A percentile compares a stretch with the other conserved stretches of the same genome.
phyloP scores from a whole-genome alignment of 139 green algal species.

The Coccomyxa sp. region DNA sequence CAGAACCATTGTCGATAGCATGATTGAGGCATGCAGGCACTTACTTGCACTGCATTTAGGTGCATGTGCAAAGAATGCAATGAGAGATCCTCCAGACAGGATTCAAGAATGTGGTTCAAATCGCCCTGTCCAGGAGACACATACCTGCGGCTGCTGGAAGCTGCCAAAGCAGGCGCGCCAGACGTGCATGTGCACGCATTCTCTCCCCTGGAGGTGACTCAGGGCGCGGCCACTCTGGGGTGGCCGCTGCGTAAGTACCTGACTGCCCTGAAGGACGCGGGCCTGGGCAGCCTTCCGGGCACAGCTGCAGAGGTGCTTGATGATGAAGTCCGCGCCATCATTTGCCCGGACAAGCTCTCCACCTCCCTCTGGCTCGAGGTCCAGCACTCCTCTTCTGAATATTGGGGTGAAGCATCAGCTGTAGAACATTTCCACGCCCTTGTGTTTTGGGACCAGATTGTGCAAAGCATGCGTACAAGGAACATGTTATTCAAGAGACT shows the following conservation, averaged over 20 bases:
- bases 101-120: too few species aligned
- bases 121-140: slow-evolving; percentile 30
- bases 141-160: slow-evolving; percentile 72
- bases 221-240: slow-evolving; percentile 61
- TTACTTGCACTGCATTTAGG: too few species aligned
- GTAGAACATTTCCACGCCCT: too few species aligned
- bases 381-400: background rate
- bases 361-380: slow-evolving; percentile 56
- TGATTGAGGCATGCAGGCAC: too few species aligned
- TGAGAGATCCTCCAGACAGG: too few species aligned
- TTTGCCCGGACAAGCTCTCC: slow-evolving; percentile 88
- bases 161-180: slow-evolving; percentile 65
- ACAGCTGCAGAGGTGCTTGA: slow-evolving; percentile 88
- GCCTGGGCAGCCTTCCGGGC: slow-evolving; percentile 68
- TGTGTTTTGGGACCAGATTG: too few species aligned
- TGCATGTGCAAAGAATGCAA: too few species aligned
- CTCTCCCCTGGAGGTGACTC: slow-evolving; percentile 30
- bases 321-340: slow-evolving; percentile 48
- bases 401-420: too few species aligned
- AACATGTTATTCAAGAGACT: too few species aligned
- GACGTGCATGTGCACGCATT: slow-evolving; percentile 88
- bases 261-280: slow-evolving; percentile 46
- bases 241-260: slow-evolving; percentile 50
- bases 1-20: too few species aligned
- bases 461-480: background rate